phyloP scores from a whole-genome alignment of 805 yeast species.

The Saccharomyces kudriavzevii region DNA sequence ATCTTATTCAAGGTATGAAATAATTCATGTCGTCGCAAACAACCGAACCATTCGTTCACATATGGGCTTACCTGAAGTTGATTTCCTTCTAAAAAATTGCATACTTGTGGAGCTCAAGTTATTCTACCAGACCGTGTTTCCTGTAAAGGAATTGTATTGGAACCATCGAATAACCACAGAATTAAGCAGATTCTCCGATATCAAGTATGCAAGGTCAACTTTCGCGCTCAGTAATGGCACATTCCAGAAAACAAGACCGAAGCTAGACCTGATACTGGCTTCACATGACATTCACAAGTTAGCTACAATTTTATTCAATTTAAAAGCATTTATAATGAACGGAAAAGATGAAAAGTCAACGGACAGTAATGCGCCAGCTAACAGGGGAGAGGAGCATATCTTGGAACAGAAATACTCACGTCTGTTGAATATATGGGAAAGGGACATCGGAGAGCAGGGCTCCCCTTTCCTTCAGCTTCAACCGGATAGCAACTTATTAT shows the following conservation, averaged over 20 bases:
- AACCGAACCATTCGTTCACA: not conserved
- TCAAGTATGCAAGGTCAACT: constrained; percentile 14
- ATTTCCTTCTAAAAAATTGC: constrained; percentile 9
- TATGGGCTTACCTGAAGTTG: not conserved
- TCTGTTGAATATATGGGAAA: not conserved
- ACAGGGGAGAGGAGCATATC: not conserved
- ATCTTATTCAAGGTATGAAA: not conserved
- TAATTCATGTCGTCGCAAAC: not conserved
- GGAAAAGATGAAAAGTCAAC: not conserved
- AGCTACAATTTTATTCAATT: constrained; percentile 9
- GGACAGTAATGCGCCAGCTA: not conserved
- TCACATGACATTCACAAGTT: constrained; percentile 5
- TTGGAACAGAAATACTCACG: not conserved
- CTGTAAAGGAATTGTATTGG: constrained; percentile 11
- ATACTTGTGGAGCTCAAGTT: constrained; percentile 10
- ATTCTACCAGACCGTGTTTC: constrained; percentile 3
- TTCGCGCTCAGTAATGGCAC: constrained; percentile 5
- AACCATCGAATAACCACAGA: constrained; percentile 4
- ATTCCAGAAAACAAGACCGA: constrained; percentile 6
- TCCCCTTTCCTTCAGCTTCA: not conserved
- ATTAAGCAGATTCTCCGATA: constrained; percentile 11
- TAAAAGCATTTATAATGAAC: constrained; percentile 2
- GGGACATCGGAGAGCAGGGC: not conserved
- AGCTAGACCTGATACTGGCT: constrained; percentile 12
- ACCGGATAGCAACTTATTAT: not conserved